Percentiles rank a stretch among this genome's conserved stretches.
Evolutionary conservation across 768 basidiomycete species (phyloP).

Genomic region (Crepidotus variabilis): DNA sequence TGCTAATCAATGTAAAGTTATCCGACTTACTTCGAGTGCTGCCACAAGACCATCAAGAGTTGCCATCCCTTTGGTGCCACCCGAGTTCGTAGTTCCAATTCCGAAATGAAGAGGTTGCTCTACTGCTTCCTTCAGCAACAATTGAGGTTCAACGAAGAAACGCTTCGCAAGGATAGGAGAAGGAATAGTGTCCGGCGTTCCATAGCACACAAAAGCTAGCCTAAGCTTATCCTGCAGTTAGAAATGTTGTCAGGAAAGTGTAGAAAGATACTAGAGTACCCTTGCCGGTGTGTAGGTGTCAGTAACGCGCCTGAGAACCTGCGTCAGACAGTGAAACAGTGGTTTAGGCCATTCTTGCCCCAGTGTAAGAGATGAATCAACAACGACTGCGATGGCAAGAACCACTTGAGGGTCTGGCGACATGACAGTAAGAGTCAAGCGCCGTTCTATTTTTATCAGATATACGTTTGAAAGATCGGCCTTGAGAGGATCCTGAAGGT

Average conservation of each 20-base stretch:
- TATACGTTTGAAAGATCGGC: not conserved
- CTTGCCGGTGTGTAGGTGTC: constrained; percentile 37
- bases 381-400: constrained; percentile 52
- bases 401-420: constrained; percentile 19
- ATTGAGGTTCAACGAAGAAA: constrained; percentile 46
- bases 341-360: constrained; percentile 49
- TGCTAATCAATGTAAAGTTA: not conserved
- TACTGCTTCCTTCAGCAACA: constrained; percentile 41
- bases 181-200: constrained; percentile 50
- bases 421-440: constrained; percentile 12
- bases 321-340: constrained; percentile 43
- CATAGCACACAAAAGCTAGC: constrained; percentile 62
- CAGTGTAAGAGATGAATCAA: constrained; percentile 57
- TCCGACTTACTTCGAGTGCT: constrained; percentile 54
- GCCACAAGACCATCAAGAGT: constrained; percentile 70
- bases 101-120: constrained; percentile 46
- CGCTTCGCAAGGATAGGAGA: constrained; percentile 52
- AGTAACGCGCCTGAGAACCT: constrained; percentile 47
- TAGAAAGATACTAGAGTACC: constrained; percentile 21
- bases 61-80: constrained; percentile 53
- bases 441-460: not conserved
- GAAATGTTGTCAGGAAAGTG: not conserved
- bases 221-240: constrained; percentile 1
- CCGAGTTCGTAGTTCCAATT: constrained; percentile 51
- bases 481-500: not conserved